Conservation (phyloP, 169 alveolate species). For the Plasmodium relictum region DNA sequence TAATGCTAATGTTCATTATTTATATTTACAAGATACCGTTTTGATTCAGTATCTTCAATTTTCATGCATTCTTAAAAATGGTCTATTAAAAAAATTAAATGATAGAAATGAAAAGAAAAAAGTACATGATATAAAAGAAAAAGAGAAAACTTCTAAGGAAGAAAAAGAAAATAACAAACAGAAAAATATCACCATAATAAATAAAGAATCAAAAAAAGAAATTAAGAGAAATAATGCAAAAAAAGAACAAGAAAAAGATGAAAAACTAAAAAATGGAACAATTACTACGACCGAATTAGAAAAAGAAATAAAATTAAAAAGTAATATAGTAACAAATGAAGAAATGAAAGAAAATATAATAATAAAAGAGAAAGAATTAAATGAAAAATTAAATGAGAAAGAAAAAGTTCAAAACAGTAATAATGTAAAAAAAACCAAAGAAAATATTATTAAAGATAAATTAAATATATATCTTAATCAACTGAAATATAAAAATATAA, state of each 20-base stretch:
- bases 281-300: not conserved
- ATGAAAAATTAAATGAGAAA: not conserved
- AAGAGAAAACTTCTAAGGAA: not conserved
- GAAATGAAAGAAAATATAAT: not conserved
- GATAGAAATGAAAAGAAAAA: not conserved
- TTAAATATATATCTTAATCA: constrained; percentile 11
- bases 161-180: not conserved
- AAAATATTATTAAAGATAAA: constrained; percentile 20
- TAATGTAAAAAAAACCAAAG: not conserved
- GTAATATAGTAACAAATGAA: not conserved
- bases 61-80: constrained; percentile 26
- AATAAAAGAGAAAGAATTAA: not conserved
- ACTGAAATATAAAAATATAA: constrained; percentile 48
- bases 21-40: constrained; percentile 62
- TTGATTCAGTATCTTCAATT: constrained; percentile 64
- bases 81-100: constrained; percentile 4
- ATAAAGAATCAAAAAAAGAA: not conserved
- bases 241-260: not conserved
- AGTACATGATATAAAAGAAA: not conserved
- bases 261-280: not conserved
- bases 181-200: not conserved
- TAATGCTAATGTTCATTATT: constrained; percentile 19
- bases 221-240: not conserved
- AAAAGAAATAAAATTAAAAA: not conserved
- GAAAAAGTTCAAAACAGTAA: not conserved